Evolutionary conservation across 2,329 filamentous ascomycete genomes (phyloP), one percentile per base, ranked within the genome.

Genomic region (Penicillium digitatum): DNA sequence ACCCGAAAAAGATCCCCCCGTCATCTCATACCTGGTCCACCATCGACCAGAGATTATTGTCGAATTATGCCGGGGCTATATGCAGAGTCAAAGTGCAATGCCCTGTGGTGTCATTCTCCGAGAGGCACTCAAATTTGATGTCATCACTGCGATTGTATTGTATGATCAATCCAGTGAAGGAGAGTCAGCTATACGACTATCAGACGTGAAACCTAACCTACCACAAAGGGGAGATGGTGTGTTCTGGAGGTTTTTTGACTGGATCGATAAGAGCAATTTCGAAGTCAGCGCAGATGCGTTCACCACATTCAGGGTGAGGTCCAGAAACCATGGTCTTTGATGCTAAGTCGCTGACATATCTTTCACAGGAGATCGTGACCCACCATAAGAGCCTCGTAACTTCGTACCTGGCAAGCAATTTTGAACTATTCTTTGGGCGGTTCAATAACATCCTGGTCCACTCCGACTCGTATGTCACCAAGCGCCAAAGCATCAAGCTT

Each of bases 221-320:
- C 85, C 83, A 32, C 88, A 94, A 65, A 87, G 83, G 44, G 92
- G 92, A 12, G 82, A 85, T 42, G 93, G 93, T 3, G 85, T 96
- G 2, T 96, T 99, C 72, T 99, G 94, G 94, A 87, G 84, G 44
- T 97, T 97, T 76, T 97, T 99, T 69, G 85, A 88, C 58, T 99
- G 93, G 90, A 95, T 99, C 66, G 92, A 97, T 76, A 90, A 90
- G 75, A 90, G 91, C 64, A 92, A 89, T 29, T 99, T 99, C 68
- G 94, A 99, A 78, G 90, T 97, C 62, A 92, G 91, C 66, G 93
- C 94, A 31, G 94, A 99, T 78, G 93, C 94, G 1, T 99, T 99
- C 73, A 96, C 92, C 55, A 97, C 93, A 5, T 99, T 99, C 75
- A 84, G 93, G 72, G 90, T 96, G 81, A 67, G 83, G 40, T 38